These are phyloP conservation scores for Hirsutella rhossiliensis DNA, from an alignment of 2,329 filamentous ascomycete species.

Conservation along the genomic window DNA sequence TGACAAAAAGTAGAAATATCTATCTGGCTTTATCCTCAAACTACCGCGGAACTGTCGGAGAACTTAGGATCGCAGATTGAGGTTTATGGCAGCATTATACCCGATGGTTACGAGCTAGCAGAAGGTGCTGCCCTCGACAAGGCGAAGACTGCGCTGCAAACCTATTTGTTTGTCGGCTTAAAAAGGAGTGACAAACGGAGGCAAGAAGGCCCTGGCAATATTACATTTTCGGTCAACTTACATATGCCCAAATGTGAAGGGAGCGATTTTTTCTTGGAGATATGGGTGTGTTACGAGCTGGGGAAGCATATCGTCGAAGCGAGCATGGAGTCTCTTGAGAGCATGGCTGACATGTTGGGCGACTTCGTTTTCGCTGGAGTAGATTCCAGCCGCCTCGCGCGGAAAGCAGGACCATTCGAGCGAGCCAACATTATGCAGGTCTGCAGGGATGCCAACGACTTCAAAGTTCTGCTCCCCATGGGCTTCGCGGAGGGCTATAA, in stretches of 20 bases:
- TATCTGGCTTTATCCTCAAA: background rate
- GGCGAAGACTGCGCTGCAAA: background rate
- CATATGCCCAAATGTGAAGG: background rate
- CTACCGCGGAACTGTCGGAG: background rate
- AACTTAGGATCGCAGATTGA: background rate
- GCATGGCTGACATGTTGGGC: no score
- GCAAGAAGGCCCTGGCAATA: background rate
- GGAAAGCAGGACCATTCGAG: no score
- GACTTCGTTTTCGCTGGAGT: no score
- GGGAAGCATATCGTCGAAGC: no score
- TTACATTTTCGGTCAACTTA: background rate
- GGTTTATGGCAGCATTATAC: background rate
- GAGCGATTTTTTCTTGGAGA: no score
- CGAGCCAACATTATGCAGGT: no score
- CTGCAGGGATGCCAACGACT: no score
- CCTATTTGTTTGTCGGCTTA: background rate
- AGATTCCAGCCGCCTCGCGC: no score
- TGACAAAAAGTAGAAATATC: background rate
- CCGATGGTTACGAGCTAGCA: background rate
- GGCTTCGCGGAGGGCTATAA: no score
- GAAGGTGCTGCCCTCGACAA: background rate
- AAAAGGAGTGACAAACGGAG: background rate
- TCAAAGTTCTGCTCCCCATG: no score
- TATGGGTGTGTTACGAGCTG: no score
- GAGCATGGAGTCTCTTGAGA: no score